Evolutionary conservation across 148 eudicot genomes (phyloP), one percentile per base, ranked within the genome.

Genomic region (Rhododendron ferrugineum): DNA sequence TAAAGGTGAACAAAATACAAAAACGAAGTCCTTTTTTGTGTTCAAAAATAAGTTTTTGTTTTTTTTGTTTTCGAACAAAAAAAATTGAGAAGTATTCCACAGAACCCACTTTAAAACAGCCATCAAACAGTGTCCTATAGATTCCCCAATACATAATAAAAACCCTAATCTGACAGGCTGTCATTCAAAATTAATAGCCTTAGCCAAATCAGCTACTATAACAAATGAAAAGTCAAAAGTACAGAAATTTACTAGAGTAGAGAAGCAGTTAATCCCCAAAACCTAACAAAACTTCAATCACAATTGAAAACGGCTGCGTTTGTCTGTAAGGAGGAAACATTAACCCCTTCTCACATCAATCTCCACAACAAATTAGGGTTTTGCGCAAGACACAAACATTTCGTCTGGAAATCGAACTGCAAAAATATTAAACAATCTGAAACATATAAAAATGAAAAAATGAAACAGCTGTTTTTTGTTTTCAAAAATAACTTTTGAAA

Each of bases 291-390:
- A 20, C 23, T 3, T 44, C 28, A 28, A 68, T 68, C 62, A 20
- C 15, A 9, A 14, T 26, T 49, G 22, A 52, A 44, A 74, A 49
- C 49, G 18, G 32, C 75, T 11, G 14, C 15, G 16, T 46, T 22
- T 60, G n/a, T n/a, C n/a, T n/a, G n/a, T n/a, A n/a, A n/a, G n/a
- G n/a, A n/a, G n/a, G n/a, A n/a, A n/a, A n/a, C n/a, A n/a, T n/a
- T n/a, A n/a, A n/a, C n/a, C n/a, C n/a, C n/a, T n/a, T n/a, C 20
- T 44, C 7, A 22, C 50, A n/a, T 46, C 42, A 49, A 52, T 58
- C 40, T 37, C 56, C 36, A 23, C 28, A 16, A 30, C 18, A 72
- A 81, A n/a, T 36, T 80, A 81, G 84, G 87, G 84, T 80, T 86
- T 83, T 70, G 40, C 3, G 26, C 60, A 70, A 28, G 50, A 16